Evolutionary conservation across 1,284 basidiomycete genomes (phyloP).

Genomic region (Microbotryum lychnidis-dioicae): DNA sequence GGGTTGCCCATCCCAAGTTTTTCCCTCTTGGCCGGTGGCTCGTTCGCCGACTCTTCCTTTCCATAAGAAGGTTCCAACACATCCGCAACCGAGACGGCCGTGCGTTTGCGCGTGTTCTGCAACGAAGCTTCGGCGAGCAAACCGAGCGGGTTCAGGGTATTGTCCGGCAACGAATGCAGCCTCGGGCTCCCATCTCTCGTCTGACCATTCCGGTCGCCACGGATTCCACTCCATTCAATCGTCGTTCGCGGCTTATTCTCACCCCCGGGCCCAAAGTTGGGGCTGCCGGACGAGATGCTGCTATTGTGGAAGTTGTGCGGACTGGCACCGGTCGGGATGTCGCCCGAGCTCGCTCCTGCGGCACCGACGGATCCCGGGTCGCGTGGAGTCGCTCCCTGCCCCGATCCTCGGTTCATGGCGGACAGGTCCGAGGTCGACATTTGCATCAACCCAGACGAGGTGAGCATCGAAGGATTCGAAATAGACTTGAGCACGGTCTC

Average conservation of each 20-base stretch:
- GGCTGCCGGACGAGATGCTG: no score
- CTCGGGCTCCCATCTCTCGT: conserved; percentile 48
- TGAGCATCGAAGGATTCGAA: conserved; percentile 22
- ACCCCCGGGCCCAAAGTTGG: conserved; percentile 7
- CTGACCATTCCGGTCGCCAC: conserved; percentile 29
- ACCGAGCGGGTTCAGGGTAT: conserved; percentile 79
- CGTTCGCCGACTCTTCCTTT: conserved; percentile 3
- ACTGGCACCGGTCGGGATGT: conserved; percentile 44
- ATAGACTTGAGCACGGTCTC: conserved; percentile 56
- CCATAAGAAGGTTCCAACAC: conserved; percentile 16
- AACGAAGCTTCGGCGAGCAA: conserved; percentile 83
- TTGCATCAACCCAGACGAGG: conserved; percentile 12
- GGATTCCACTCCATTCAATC: conserved; percentile 28
- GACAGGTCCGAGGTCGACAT: conserved; percentile 14
- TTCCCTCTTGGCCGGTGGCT: conserved; percentile 12
- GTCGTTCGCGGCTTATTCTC: conserved; percentile 17
- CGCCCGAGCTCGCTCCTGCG: conserved; percentile 3
- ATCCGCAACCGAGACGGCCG: conserved; percentile 21
- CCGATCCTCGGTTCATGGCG: background rate
- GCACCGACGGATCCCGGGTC: conserved; percentile 19
- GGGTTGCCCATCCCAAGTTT: conserved; percentile 66
- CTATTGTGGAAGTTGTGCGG: no score
- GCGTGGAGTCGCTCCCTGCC: background rate
- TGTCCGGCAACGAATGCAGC: conserved; percentile 81
- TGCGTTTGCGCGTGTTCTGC: conserved; percentile 57